Evolutionary conservation across 1,139 yeast genomes (phyloP), one percentile per base, ranked within the genome.

Genomic region (Kodamaea arcana): DNA sequence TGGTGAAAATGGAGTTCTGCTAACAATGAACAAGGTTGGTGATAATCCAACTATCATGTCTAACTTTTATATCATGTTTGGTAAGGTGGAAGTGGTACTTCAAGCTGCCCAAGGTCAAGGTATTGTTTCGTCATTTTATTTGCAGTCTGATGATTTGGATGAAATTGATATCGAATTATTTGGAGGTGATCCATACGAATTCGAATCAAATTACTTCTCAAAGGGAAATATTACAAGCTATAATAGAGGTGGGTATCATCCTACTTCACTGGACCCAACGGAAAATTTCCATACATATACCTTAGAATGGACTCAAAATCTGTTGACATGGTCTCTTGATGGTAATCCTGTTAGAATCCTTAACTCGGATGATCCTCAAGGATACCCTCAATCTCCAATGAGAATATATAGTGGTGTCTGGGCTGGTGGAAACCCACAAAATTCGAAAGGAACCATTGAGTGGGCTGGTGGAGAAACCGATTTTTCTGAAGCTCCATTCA

Each of bases 391-490:
- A 56, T 63, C 83, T 13, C 94, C 94, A 24, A 83, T 83, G 92
- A 71, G 68, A 43, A 56, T 85, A 12, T 72, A 64, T 48, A 69
- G 83, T 35, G 94, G 94, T 38, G 54, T 69, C 18, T 83, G 94
- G 94, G 88, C 92, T 14, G 94, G 90, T 41, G 94, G 94, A 42
- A 88, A 82, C 54, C 67, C 86, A 13, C 51, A 65, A 27, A 82
- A 82, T 50, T 66, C 69, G 6, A 60, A 68, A 18, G 94, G 94
- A 24, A 83, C 94, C 7, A 80, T 84, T 39, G 77, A 77, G 48
- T 84, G 94, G 94, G 92, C 94, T 11, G 94, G 94, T 34, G 94
- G 94, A 34, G 45, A 47, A n/a, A 78, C 87, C 11, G 81, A 83
- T 54, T 83, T 75, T 52, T 45, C 72, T 11, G 50, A 71, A 30